Percentiles rank a stretch among this genome's conserved stretches.
Evolutionary conservation across 116 monocot genomes (phyloP).

Genomic region (Thalassia testudinum): DNA sequence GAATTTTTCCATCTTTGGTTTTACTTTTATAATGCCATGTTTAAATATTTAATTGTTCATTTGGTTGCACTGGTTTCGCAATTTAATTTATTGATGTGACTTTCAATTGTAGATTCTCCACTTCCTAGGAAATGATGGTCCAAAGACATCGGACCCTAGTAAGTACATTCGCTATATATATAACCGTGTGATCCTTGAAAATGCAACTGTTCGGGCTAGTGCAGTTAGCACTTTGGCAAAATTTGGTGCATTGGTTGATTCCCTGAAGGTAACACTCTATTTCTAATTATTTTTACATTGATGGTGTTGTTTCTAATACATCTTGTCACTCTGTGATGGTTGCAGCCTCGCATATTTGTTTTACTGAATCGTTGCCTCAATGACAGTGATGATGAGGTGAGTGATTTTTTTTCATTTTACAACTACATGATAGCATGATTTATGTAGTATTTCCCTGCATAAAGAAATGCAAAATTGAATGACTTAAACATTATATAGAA

Average conservation of each 20-base stretch:
- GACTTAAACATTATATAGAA: no score
- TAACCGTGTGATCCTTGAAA: constrained; percentile 95
- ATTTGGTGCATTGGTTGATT: constrained; percentile 85
- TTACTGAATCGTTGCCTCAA: constrained; percentile 88
- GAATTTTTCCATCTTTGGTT: no score
- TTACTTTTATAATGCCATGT: no score
- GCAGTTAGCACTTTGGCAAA: constrained; percentile 98
- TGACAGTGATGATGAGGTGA: constrained; percentile 98
- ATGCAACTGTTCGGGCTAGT: constrained; percentile 91
- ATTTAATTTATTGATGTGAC: not conserved
- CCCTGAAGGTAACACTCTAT: constrained; percentile 55
- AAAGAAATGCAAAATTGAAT: not conserved
- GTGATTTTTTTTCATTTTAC: not conserved
- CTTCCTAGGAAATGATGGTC: constrained; percentile 95
- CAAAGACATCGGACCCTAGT: constrained; percentile 87
- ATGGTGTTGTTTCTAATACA: not conserved
- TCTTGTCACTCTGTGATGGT: not conserved
- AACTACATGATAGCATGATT: no score
- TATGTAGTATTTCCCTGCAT: no score
- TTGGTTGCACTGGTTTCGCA: no score
- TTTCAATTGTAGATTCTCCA: constrained; percentile 59
- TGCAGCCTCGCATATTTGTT: constrained; percentile 96
- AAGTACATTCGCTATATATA: constrained; percentile 95
- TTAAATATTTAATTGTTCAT: no score
- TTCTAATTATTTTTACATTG: not conserved